phyloP scores from a whole-genome alignment of 129 eudicot species.

The Lactuca sativa region DNA sequence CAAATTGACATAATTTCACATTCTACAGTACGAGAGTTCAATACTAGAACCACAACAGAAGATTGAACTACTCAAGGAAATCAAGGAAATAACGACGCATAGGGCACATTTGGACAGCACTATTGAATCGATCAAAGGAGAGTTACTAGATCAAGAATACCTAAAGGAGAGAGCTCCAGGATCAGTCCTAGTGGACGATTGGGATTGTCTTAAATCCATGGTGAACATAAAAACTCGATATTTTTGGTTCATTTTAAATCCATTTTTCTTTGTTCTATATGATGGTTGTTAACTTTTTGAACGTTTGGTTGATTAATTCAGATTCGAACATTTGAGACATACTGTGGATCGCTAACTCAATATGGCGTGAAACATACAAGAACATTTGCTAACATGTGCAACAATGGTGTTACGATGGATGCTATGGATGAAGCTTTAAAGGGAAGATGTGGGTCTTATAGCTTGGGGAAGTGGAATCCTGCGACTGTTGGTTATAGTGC shows the following conservation, averaged over 20 bases:
- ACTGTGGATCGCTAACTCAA: constrained; percentile 74
- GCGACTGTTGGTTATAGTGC: constrained; percentile 35
- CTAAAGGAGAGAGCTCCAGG: constrained; percentile 20
- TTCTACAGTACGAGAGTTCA: constrained; percentile 9
- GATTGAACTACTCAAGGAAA: constrained; percentile 7
- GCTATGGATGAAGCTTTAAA: constrained; percentile 59
- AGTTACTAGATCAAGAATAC: constrained; percentile 23
- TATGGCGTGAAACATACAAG: constrained; percentile 91
- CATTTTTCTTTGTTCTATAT: neutral
- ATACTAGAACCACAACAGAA: constrained; percentile 3
- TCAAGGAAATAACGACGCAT: constrained; percentile 14
- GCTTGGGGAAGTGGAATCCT: constrained; percentile 38
- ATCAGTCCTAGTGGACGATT: constrained; percentile 50
- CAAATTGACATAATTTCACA: neutral
- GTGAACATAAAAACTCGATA: constrained; percentile 29
- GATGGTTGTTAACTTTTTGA: neutral
- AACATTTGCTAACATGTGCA: constrained; percentile 75
- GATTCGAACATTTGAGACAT: constrained; percentile 64
- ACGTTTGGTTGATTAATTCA: constrained; percentile 24
- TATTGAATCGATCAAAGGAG: neutral
- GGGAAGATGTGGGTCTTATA: constrained; percentile 49
- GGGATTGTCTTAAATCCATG: constrained; percentile 85
- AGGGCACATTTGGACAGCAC: constrained; percentile 19
- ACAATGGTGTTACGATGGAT: constrained; percentile 34
- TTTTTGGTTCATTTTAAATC: neutral